These are phyloP conservation scores for Ogataea siamensis DNA, from an alignment of 805 yeast species.

Conservation along the genomic window DNA sequence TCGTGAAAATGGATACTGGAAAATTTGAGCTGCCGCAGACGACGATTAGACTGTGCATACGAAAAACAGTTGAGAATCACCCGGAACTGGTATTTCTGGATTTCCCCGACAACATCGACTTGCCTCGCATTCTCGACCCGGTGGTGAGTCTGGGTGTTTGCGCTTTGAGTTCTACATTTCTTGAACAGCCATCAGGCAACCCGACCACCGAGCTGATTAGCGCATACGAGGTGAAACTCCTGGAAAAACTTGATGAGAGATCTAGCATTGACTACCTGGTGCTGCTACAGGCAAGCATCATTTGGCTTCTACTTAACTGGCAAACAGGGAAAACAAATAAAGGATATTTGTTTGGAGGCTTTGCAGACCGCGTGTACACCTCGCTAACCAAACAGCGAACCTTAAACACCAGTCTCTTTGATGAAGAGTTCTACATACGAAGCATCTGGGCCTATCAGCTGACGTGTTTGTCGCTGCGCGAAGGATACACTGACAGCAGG, in stretches of 20 bases:
- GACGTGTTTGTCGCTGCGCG: constrained; percentile 17
- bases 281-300: constrained; percentile 15
- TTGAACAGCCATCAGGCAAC: neutral
- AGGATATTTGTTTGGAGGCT: constrained; percentile 19
- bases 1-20: neutral
- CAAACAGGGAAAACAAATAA: constrained; percentile 18
- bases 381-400: constrained; percentile 10
- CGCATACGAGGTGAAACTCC: constrained; percentile 10
- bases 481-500: constrained; percentile 12
- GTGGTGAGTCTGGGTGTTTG: constrained; percentile 14
- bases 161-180: constrained; percentile 15
- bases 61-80: constrained; percentile 9
- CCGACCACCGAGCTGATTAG: neutral
- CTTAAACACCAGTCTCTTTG: constrained; percentile 3
- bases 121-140: constrained; percentile 12
- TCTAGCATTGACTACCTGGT: constrained; percentile 11
- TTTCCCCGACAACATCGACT: constrained; percentile 9
- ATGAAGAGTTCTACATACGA: constrained; percentile 15
- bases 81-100: constrained; percentile 18
- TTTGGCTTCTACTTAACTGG: constrained; percentile 17
- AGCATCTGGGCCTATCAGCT: constrained; percentile 20
- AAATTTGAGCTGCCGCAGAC: constrained; percentile 5
- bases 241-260: constrained; percentile 9
- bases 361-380: constrained; percentile 15
- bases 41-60: constrained; percentile 4